phyloP scores from a whole-genome alignment of 1,139 yeast genomes.

The Yamadazyma songkhlaensis region DNA sequence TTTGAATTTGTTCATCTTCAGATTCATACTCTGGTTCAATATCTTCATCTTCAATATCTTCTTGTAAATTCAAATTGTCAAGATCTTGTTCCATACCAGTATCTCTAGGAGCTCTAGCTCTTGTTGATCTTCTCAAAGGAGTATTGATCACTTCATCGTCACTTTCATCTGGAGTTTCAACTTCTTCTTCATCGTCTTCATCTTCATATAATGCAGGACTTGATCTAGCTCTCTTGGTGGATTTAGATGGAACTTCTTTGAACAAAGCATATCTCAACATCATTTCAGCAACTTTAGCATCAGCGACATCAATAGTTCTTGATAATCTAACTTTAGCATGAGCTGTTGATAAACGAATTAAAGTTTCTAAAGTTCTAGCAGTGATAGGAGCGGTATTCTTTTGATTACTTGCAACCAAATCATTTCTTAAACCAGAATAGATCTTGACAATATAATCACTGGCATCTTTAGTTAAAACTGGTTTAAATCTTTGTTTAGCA shows the following conservation, averaged over 20 bases:
- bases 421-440: conserved; percentile 82
- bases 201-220: conserved; percentile 13
- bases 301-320: conserved; percentile 66
- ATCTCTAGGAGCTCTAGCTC: neutral
- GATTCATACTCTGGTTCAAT: conserved; percentile 15
- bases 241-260: conserved; percentile 59
- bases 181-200: conserved; percentile 19
- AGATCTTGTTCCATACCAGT: conserved; percentile 13
- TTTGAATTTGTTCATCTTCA: conserved; percentile 14
- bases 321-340: conserved; percentile 94
- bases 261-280: conserved; percentile 82
- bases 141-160: conserved; percentile 20
- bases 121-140: conserved; percentile 4
- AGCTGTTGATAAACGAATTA: conserved; percentile 93
- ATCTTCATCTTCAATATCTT: conserved; percentile 18
- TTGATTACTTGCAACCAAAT: conserved; percentile 65
- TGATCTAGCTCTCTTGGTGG: conserved; percentile 31
- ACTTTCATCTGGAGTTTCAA: conserved; percentile 23
- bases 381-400: conserved; percentile 93
- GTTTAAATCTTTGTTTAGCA: conserved; percentile 85
- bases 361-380: conserved; percentile 95
- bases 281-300: conserved; percentile 85
- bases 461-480: conserved; percentile 76
- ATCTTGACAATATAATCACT: conserved; percentile 77
- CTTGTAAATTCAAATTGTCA: conserved; percentile 18